Conservation (phyloP, 2,329 filamentous ascomycete genomes). For the Microdochium bolleyi region DNA sequence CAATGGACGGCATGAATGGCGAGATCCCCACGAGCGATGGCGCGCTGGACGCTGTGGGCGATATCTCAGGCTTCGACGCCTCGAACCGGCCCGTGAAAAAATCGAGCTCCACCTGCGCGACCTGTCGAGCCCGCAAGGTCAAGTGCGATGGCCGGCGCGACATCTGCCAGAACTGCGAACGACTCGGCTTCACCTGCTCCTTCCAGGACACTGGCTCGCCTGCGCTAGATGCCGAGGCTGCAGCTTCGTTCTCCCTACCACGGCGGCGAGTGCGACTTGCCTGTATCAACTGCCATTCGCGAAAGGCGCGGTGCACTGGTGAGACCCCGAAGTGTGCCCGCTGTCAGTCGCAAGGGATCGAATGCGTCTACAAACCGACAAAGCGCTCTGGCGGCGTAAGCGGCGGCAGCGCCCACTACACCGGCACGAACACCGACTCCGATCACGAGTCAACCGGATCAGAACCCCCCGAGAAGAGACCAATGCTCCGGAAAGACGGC, state of each 20-base stretch:
- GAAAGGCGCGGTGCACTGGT: slow-evolving; percentile 52
- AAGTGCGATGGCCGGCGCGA: slow-evolving; percentile 47
- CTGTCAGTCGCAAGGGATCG: slow-evolving; percentile 42
- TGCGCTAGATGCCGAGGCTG: slow-evolving; percentile 21
- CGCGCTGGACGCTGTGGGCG: neutral
- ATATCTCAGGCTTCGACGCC: neutral
- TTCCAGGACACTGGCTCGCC: slow-evolving; percentile 38
- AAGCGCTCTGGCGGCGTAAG: slow-evolving; percentile 18
- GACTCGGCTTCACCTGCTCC: slow-evolving; percentile 48
- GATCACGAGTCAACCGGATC: slow-evolving; percentile 22
- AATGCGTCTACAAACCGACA: slow-evolving; percentile 42
- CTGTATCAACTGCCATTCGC: slow-evolving; percentile 48
- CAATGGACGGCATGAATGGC: neutral
- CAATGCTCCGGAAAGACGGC: slow-evolving; percentile 19
- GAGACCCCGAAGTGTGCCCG: slow-evolving; percentile 46
- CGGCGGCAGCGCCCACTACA: slow-evolving; percentile 9
- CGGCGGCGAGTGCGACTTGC: slow-evolving; percentile 47
- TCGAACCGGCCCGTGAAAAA: slow-evolving; percentile 11
- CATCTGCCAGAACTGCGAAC: slow-evolving; percentile 50
- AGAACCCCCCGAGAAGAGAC: slow-evolving; percentile 22
- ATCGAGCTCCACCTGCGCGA: slow-evolving; percentile 39
- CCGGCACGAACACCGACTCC: slow-evolving; percentile 18
- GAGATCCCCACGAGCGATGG: neutral
- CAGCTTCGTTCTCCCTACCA: slow-evolving; percentile 35
- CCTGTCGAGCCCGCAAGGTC: slow-evolving; percentile 48